Base-by-base conservation (phyloP, 1,284 basidiomycete genomes). In the Marasmius oreades region DNA sequence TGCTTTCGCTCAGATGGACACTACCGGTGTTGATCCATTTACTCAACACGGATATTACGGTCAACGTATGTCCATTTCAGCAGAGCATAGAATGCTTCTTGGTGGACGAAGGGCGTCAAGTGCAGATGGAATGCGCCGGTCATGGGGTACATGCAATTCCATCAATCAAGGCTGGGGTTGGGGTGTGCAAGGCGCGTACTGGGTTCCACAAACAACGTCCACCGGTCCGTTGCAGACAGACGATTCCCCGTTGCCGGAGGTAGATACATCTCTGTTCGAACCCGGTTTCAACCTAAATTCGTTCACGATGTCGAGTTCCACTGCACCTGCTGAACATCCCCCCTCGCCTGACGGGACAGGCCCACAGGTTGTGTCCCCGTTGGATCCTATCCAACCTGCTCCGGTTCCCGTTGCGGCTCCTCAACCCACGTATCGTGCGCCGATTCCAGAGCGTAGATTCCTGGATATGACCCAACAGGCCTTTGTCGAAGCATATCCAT, bases 251-350 rank as follows among this genome's bases (percentile, higher is more conserved):
- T 74, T 83, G 1, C 81, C 81, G 0, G 82, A 80, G 20, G 72
- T 77, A n/a, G 72, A 81, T 59, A 72, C 74, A 1, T 73, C 73
- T 47, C 68, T 84, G 51, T 84, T 84, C 67, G 72, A 84, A 26
- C 69, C 56, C 37, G 56, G 52, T 16, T 58, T 58, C 28, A 36
- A 31, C 26, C 26, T 47, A 16, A 26, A 26, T 26, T 22, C 22
- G 16, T 26, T 33, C 31, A 10, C 24, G 14, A 31, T 31, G 26
- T 18, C 47, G 26, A 12, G 12, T 4, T 16, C 1, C 24, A 23
- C 20, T 23, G 26, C 24, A 11, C 26, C 28, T 28, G 14, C n/a
- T 11, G 26, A 18, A 18, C 26, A 3, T 12, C 10, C 23, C 28
- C 26, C 26, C 4, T 26, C 26, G 5, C n/a, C 26, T 20, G 26